phyloP scores from a whole-genome alignment of 2,329 filamentous ascomycete species.

The Epichloe gansuensis region DNA sequence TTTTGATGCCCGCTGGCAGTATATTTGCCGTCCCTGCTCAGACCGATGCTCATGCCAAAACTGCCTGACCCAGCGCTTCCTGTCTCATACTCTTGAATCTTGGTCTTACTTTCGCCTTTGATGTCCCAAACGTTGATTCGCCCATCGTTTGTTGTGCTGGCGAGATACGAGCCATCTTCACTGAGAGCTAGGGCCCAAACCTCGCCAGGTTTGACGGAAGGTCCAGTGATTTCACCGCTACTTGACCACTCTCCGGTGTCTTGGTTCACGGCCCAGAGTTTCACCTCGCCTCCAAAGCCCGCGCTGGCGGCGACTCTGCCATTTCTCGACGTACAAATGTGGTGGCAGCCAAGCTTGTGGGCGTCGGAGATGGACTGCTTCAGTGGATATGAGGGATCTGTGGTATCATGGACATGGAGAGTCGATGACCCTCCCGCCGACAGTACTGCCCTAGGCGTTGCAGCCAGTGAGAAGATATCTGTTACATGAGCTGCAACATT shows the following conservation, averaged over 20 bases:
- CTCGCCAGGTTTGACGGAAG: conserved; percentile 50
- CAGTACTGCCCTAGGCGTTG: conserved; percentile 61
- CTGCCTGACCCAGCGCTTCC: conserved; percentile 57
- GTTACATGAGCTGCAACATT: conserved; percentile 56
- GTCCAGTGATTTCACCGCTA: conserved; percentile 28
- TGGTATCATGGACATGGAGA: conserved; percentile 69
- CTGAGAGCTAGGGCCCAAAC: conserved; percentile 83
- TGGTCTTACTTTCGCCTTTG: conserved; percentile 39
- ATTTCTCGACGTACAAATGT: conserved; percentile 59
- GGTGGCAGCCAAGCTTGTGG: conserved; percentile 85
- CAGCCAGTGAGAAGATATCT: conserved; percentile 74
- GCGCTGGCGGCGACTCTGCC: conserved; percentile 67
- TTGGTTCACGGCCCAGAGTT: conserved; percentile 59
- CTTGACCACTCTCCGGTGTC: conserved; percentile 42
- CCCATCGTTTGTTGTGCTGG: conserved; percentile 79
- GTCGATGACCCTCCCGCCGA: conserved; percentile 77
- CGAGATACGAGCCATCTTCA: conserved; percentile 70
- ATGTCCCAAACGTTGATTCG: conserved; percentile 82
- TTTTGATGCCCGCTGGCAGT: conserved; percentile 91
- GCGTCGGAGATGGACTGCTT: conserved; percentile 67
- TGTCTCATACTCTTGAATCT: conserved; percentile 78
- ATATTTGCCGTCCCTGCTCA: conserved; percentile 67
- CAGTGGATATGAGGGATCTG: conserved; percentile 59
- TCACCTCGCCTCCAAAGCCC: conserved; percentile 82
- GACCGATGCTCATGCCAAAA: conserved; percentile 79